A percentile compares a stretch with the other conserved stretches of the same genome.
These are phyloP conservation scores for Candida methanosorbosa DNA, from an alignment of 805 yeast genomes.

Conservation along the genomic window DNA sequence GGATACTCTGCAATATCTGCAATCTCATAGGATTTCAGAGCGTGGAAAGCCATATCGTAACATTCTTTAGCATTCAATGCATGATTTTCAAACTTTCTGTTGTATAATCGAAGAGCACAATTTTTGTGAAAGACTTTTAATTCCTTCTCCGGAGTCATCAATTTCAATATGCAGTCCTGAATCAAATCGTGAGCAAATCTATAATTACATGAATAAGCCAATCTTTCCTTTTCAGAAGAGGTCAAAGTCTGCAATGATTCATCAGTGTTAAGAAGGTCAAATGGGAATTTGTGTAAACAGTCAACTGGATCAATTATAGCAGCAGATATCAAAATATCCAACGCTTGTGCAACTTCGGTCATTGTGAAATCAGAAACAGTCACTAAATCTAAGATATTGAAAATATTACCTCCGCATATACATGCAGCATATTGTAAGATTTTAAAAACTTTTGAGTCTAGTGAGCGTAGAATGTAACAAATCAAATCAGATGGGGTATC, in stretches of 20 bases:
- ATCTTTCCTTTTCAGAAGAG: slow-evolving; percentile 22
- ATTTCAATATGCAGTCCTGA: slow-evolving; percentile 22
- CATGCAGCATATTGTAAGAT: slow-evolving; percentile 34
- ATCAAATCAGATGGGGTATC: neutral
- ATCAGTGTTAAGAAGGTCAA: slow-evolving; percentile 25
- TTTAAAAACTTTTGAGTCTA: slow-evolving; percentile 8
- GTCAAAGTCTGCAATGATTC: slow-evolving; percentile 8
- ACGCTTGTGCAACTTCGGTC: slow-evolving; percentile 21
- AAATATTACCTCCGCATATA: slow-evolving; percentile 27
- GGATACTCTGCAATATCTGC: slow-evolving; percentile 26
- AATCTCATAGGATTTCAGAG: slow-evolving; percentile 25
- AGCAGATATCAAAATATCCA: slow-evolving; percentile 25
- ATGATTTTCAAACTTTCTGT: slow-evolving; percentile 4
- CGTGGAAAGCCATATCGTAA: slow-evolving; percentile 31
- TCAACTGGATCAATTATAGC: slow-evolving; percentile 29
- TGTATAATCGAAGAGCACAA: slow-evolving; percentile 34
- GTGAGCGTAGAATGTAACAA: neutral
- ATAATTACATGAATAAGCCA: slow-evolving; percentile 28
- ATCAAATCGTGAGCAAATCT: slow-evolving; percentile 33
- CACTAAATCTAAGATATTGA: slow-evolving; percentile 29
- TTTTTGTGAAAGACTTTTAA: slow-evolving; percentile 25
- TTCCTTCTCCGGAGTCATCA: slow-evolving; percentile 19
- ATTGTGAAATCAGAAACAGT: slow-evolving; percentile 28
- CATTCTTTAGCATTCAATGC: slow-evolving; percentile 11
- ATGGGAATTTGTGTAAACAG: slow-evolving; percentile 39